Evolutionary conservation across 768 basidiomycete genomes (phyloP).

Genomic region (Boletus rubescentipes): DNA sequence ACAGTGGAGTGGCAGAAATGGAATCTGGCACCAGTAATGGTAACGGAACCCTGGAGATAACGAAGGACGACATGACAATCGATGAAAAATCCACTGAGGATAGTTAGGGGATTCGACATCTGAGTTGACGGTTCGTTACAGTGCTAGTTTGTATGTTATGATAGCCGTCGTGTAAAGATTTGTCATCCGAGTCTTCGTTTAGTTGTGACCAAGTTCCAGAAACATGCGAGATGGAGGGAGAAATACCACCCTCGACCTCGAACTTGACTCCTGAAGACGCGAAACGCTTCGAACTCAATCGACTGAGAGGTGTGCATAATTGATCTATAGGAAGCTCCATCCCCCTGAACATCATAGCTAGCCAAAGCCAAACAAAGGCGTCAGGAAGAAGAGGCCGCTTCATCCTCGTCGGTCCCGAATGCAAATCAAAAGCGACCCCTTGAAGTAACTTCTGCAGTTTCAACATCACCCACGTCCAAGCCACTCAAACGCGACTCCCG

Average conservation of each 20-base stretch:
- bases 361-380: slow-evolving; percentile 77
- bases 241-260: slow-evolving; percentile 8
- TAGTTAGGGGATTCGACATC: not conserved
- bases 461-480: slow-evolving; percentile 60
- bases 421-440: slow-evolving; percentile 77
- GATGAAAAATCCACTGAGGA: slow-evolving; percentile 21
- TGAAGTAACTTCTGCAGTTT: slow-evolving; percentile 51
- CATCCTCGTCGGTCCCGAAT: slow-evolving; percentile 51
- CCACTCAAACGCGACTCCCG: slow-evolving; percentile 69
- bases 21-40: slow-evolving; percentile 17
- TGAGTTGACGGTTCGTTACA: too few relatives aligned
- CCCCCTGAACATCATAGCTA: slow-evolving; percentile 27
- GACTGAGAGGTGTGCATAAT: slow-evolving; percentile 59
- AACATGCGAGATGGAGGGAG: slow-evolving; percentile 5
- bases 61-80: slow-evolving; percentile 26
- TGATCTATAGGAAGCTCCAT: not conserved
- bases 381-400: slow-evolving; percentile 52
- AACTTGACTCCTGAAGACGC: slow-evolving; percentile 66
- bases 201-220: not conserved
- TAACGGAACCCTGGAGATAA: slow-evolving; percentile 14
- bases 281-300: slow-evolving; percentile 74
- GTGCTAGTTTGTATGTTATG: too few relatives aligned
- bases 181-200: slow-evolving; percentile 13
- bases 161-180: slow-evolving; percentile 9
- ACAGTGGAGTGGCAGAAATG: slow-evolving; percentile 16